Conservation (phyloP, 176 grass and related monocot species). For the Oryza nivara region DNA sequence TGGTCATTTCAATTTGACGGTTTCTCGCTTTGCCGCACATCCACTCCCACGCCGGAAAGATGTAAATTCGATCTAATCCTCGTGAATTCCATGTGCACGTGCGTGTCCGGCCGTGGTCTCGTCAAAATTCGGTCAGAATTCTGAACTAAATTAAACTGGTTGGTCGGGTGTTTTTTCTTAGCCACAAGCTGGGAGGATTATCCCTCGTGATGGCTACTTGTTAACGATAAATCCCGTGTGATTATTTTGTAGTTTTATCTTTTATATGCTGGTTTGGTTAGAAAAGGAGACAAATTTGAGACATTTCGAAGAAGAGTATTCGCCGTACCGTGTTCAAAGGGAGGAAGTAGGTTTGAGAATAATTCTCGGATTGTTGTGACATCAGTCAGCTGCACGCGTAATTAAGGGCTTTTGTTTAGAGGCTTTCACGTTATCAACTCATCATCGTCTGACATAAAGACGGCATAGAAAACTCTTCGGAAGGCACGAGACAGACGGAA, state of each 20-base stretch:
- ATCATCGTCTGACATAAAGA: no score
- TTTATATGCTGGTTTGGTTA: background rate
- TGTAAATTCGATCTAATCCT: background rate
- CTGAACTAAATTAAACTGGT: background rate
- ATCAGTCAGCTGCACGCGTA: background rate
- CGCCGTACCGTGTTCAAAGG: background rate
- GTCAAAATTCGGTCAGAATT: background rate
- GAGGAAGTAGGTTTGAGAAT: background rate
- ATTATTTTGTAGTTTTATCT: background rate
- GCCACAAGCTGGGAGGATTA: background rate
- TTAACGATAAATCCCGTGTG: background rate
- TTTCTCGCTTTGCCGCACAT: background rate
- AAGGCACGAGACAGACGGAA: no score
- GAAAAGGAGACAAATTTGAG: background rate
- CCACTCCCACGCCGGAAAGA: background rate
- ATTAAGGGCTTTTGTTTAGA: background rate
- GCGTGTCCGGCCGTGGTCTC: background rate
- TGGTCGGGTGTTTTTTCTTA: background rate
- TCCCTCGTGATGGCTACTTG: background rate
- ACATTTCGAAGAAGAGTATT: background rate
- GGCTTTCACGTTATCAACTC: no score
- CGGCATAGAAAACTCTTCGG: no score
- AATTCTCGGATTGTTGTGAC: background rate
- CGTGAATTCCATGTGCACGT: background rate
- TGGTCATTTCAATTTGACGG: constrained; percentile 20